phyloP scores from a whole-genome alignment of 2,329 filamentous ascomycete genomes.

The Colletotrichum paranaense region DNA sequence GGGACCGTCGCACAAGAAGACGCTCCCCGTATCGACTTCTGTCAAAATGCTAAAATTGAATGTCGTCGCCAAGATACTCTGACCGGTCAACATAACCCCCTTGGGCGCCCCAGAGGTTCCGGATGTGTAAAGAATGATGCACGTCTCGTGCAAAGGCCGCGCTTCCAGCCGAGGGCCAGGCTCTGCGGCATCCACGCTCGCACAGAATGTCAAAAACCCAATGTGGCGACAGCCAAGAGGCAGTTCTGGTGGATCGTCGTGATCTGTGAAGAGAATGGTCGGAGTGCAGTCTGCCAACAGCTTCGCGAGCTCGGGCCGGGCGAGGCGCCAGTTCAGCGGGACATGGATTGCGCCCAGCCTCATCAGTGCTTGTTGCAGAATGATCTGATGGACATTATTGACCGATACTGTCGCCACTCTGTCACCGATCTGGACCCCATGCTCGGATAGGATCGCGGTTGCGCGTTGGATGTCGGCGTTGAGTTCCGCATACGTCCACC shows the following conservation, averaged over 20 bases:
- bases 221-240: slow-evolving; percentile 21
- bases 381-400: slow-evolving; percentile 34
- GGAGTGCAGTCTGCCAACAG: slow-evolving; percentile 21
- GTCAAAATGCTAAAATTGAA: slow-evolving; percentile 21
- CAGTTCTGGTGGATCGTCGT: slow-evolving; percentile 11
- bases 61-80: slow-evolving; percentile 16
- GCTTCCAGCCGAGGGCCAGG: neutral
- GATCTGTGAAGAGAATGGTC: slow-evolving; percentile 18
- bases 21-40: slow-evolving; percentile 18
- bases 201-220: neutral
- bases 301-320: slow-evolving; percentile 27
- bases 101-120: slow-evolving; percentile 28
- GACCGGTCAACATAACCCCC: slow-evolving; percentile 14
- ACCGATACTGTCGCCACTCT: slow-evolving; percentile 21
- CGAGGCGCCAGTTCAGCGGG: slow-evolving; percentile 32
- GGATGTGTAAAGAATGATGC: slow-evolving; percentile 28
- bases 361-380: slow-evolving; percentile 28
- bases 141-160: slow-evolving; percentile 8
- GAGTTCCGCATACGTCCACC: slow-evolving; percentile 34
- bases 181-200: slow-evolving; percentile 7
- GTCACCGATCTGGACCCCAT: slow-evolving; percentile 18
- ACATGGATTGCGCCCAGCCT: slow-evolving; percentile 26
- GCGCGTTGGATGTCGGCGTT: slow-evolving; percentile 29
- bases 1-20: slow-evolving; percentile 33
- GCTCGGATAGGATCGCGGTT: slow-evolving; percentile 7